These are phyloP conservation scores for Phytophthora crassamura DNA, from an alignment of 352 stramenopile genomes.

Conservation along the genomic window DNA sequence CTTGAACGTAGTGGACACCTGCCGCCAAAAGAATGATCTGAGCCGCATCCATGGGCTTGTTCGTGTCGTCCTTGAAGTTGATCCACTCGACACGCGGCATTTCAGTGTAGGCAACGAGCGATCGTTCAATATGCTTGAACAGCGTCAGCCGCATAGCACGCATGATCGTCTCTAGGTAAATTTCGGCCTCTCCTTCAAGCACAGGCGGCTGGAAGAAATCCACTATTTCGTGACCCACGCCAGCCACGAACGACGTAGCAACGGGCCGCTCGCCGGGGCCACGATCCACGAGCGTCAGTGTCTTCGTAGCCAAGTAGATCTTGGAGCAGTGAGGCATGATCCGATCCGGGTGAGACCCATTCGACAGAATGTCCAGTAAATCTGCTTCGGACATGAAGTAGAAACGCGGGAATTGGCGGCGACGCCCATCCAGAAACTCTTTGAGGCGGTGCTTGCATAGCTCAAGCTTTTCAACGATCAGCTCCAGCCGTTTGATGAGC, in stretches of 20 bases:
- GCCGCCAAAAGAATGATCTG: conserved; percentile 95
- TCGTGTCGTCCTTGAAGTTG: conserved; percentile 92
- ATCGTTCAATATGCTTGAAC: conserved; percentile 95
- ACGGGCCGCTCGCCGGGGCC: conserved; percentile 69
- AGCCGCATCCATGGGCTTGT: conserved; percentile 92
- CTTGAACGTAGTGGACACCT: conserved; percentile 93
- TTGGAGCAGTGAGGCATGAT: conserved; percentile 97
- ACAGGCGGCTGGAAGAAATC: conserved; percentile 93
- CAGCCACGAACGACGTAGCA: conserved; percentile 93
- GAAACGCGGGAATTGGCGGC: conserved; percentile 95
- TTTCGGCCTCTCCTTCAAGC: conserved; percentile 96
- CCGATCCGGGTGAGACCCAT: conserved; percentile 93
- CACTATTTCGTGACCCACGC: conserved; percentile 94
- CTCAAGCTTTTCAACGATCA: conserved; percentile 94
- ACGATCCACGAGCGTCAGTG: conserved; percentile 82
- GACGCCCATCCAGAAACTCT: conserved; percentile 95
- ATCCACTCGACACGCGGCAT: conserved; percentile 96
- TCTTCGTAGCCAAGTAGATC: conserved; percentile 96
- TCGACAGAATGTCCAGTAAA: conserved; percentile 96
- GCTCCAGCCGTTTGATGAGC: conserved; percentile 91
- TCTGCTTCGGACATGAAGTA: conserved; percentile 93
- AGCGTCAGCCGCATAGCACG: conserved; percentile 94
- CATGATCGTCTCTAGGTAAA: conserved; percentile 97
- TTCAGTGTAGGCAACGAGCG: conserved; percentile 90
- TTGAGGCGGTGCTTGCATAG: conserved; percentile 95